Evolutionary conservation across 1,139 yeast species (phyloP).

Genomic region (Scheffersomyces cryptocercus): DNA sequence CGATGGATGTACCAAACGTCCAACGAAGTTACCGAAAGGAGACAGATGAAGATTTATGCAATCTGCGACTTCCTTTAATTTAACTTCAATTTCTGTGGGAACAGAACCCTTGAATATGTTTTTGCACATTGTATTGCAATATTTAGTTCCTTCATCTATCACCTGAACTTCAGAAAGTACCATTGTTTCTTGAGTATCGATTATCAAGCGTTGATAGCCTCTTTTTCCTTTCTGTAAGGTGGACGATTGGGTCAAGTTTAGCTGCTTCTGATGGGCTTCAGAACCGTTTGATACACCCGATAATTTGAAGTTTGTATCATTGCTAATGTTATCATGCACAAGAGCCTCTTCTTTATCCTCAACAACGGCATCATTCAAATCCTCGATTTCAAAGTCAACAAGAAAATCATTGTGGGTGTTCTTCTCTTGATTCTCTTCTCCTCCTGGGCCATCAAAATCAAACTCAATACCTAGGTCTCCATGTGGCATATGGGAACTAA

Average conservation of each 20-base stretch:
- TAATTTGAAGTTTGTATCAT: constrained; percentile 12
- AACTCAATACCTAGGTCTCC: constrained; percentile 7
- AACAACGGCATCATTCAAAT: constrained; percentile 3
- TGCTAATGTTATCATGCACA: constrained; percentile 7
- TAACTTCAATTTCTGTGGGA: background rate
- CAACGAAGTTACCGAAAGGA: background rate
- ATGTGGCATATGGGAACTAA: background rate
- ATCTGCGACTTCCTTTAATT: background rate
- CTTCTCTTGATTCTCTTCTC: background rate
- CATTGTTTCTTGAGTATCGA: too few species aligned
- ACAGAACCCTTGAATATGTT: too few species aligned
- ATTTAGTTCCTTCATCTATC: too few species aligned
- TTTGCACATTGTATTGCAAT: too few species aligned
- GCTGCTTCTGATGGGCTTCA: too few species aligned
- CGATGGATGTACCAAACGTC: background rate
- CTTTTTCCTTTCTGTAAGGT: too few species aligned
- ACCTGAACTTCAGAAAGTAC: too few species aligned
- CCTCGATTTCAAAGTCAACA: constrained; percentile 10
- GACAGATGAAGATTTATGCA: background rate
- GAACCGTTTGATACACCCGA: too few species aligned
- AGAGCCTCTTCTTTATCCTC: constrained; percentile 1
- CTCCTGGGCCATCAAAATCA: constrained; percentile 7
- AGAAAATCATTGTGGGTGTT: background rate
- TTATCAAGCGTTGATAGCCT: too few species aligned
- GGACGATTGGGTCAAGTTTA: too few species aligned